phyloP scores from a whole-genome alignment of 2,329 filamentous ascomycete species.

The Xylaria polymorpha region DNA sequence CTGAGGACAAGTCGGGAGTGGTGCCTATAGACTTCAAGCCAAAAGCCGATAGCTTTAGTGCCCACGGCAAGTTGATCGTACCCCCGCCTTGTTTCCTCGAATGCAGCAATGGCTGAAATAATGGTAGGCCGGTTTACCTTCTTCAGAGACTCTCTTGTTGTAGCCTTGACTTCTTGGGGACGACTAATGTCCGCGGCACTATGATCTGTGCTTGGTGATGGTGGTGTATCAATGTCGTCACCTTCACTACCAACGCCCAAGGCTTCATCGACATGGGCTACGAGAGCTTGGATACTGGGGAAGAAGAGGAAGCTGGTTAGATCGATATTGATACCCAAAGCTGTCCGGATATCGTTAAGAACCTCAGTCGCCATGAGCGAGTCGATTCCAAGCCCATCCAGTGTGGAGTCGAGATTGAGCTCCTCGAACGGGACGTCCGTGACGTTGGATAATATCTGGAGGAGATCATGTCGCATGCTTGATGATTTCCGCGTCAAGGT shows the following conservation, averaged over 20 bases:
- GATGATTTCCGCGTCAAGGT: conserved; percentile 1
- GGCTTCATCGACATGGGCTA: conserved; percentile 31
- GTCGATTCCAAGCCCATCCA: conserved; percentile 40
- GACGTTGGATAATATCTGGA: conserved; percentile 39
- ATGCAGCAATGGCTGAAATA: conserved; percentile 7
- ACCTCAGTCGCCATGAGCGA: conserved; percentile 42
- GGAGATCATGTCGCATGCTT: conserved; percentile 26
- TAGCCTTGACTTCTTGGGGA: not conserved
- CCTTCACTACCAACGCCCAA: conserved; percentile 25
- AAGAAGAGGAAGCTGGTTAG: conserved; percentile 38
- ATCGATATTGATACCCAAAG: conserved; percentile 35
- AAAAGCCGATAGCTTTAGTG: conserved; percentile 24
- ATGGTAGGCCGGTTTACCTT: conserved; percentile 6
- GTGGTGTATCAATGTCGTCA: conserved; percentile 17
- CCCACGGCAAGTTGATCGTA: conserved; percentile 26
- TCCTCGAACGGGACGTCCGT: conserved; percentile 38
- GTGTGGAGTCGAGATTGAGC: conserved; percentile 25
- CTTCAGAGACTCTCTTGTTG: not conserved
- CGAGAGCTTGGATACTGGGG: conserved; percentile 26
- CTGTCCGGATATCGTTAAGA: conserved; percentile 37
- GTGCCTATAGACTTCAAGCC: conserved; percentile 17
- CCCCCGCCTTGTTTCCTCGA: conserved; percentile 16
- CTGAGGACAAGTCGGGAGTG: conserved; percentile 24
- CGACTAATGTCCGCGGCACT: not conserved
- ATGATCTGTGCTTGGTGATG: conserved; percentile 12